Base-by-base conservation (phyloP, 768 basidiomycete species). In the Sistotremastrum suecicum region DNA sequence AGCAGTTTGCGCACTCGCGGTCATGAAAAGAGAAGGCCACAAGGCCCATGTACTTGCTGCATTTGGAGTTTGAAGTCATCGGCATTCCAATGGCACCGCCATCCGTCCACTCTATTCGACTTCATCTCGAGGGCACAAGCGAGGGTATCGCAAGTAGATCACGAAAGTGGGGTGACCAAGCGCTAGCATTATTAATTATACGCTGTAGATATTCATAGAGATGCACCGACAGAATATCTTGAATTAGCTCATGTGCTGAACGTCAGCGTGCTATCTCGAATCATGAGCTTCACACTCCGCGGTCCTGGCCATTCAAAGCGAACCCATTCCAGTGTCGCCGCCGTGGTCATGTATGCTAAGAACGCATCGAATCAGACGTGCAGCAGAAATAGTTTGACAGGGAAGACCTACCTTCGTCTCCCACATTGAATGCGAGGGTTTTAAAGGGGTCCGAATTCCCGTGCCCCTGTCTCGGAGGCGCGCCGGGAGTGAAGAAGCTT, bases 401-500 rank as follows among this genome's bases (percentile, higher is more conserved):
- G 28, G 36, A 8, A 40, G 29, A 60, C 76, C 55, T 53, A 88
- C 91, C 85, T 56, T 83, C 83, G 40, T 80, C 75, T 0, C 86
- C 89, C 7, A 95, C 70, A 49, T 84, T 80, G 61, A 95, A 95
- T 36, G 74, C 74, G 42, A 92, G 69, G 3, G 79, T 82, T 63
- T 94, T 98, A 69, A 76, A 98, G 1, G 95, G 89, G 41, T 83
- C 74, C 0, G 82, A 81, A 10, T 88, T 84, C 29, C 74, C 68
- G 53, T 78, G 73, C 0, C 91, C 90, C 61, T 97, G 91, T 32
- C 89, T 68, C 4, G 95, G 94, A 2, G 90, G 92, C 5, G 83
- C 83, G 2, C 92, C 92, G 1, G 87, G 80, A 58, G 80, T 80
- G 58, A 98, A 91, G 60, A 98, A 79, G 51, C 89, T 91, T 28